Conservation (phyloP, 2,329 filamentous ascomycete species). For the Phoma sp. region DNA sequence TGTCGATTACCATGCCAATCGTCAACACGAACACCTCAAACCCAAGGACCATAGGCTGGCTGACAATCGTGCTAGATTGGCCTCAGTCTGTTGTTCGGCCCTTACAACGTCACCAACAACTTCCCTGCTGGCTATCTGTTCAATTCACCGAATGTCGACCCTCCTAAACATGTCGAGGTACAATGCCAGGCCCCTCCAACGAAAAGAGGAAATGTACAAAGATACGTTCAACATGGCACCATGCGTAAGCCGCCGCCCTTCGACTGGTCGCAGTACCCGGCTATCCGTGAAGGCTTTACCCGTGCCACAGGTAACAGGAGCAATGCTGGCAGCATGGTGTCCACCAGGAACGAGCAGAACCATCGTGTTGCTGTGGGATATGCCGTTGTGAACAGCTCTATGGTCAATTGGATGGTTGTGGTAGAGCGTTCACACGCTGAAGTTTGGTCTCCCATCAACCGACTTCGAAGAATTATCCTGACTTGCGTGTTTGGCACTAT, state of each 20-base stretch:
- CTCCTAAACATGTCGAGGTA: constrained; percentile 36
- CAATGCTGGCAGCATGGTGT: constrained; percentile 73
- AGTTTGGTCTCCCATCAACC: constrained; percentile 76
- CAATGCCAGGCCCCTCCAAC: constrained; percentile 47
- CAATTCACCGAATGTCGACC: constrained; percentile 21
- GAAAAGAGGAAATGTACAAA: constrained; percentile 20
- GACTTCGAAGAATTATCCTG: constrained; percentile 79
- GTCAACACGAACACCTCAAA: constrained; percentile 69
- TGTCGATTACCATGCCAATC: constrained; percentile 84
- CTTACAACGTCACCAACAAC: constrained; percentile 68
- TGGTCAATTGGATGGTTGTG: constrained; percentile 84
- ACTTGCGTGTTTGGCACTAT: constrained; percentile 86
- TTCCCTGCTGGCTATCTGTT: constrained; percentile 49
- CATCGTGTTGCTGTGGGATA: constrained; percentile 79
- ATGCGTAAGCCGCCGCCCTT: constrained; percentile 56
- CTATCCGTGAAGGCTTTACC: constrained; percentile 67
- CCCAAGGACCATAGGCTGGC: constrained; percentile 76
- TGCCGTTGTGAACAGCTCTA: constrained; percentile 69
- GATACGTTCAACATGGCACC: constrained; percentile 39
- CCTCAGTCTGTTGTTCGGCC: constrained; percentile 73
- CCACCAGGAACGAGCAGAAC: constrained; percentile 76
- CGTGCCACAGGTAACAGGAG: constrained; percentile 58
- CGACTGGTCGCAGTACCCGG: constrained; percentile 67
- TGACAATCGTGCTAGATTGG: constrained; percentile 81
- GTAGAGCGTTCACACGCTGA: constrained; percentile 79